A percentile compares a stretch with the other conserved stretches of the same genome.
Conservation (phyloP, 2,329 filamentous ascomycete species). For the Dothidotthia symphoricarpi region DNA sequence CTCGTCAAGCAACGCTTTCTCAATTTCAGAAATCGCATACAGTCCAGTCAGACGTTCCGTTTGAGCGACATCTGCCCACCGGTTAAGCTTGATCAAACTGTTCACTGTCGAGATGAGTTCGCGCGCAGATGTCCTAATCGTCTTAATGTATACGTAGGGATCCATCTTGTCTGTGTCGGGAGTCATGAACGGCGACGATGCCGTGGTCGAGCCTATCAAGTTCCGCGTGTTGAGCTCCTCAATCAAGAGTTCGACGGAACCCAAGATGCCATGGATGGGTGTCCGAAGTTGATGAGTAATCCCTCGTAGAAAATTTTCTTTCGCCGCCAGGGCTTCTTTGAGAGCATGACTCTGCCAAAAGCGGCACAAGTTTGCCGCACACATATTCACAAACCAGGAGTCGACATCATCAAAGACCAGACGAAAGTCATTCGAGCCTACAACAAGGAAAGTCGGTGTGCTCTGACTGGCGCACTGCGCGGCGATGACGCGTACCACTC, state of each 20-base stretch:
- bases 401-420: conserved; percentile 51
- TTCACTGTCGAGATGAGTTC: conserved; percentile 49
- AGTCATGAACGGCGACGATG: conserved; percentile 11
- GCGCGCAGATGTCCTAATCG: conserved; percentile 44
- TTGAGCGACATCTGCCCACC: conserved; percentile 41
- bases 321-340: conserved; percentile 45
- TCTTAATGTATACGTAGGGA: conserved; percentile 30
- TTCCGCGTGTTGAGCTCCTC: conserved; percentile 42
- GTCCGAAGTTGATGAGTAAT: conserved; percentile 51
- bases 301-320: conserved; percentile 48
- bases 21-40: conserved; percentile 34
- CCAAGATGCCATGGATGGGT: conserved; percentile 50
- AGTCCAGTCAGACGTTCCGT: conserved; percentile 21
- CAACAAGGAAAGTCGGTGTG: conserved; percentile 37
- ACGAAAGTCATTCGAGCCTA: conserved; percentile 45
- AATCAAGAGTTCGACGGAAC: conserved; percentile 43
- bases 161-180: conserved; percentile 18
- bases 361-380: conserved; percentile 41
- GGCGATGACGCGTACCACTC: conserved; percentile 42
- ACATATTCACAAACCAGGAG: conserved; percentile 47
- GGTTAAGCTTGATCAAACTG: conserved; percentile 46
- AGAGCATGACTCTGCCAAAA: conserved; percentile 43
- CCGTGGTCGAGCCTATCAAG: conserved; percentile 7
- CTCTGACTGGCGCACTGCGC: conserved; percentile 38
- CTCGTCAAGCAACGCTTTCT: conserved; percentile 35